Conservation (phyloP, 2,329 filamentous ascomycete species). For the Venturia pyrina region DNA sequence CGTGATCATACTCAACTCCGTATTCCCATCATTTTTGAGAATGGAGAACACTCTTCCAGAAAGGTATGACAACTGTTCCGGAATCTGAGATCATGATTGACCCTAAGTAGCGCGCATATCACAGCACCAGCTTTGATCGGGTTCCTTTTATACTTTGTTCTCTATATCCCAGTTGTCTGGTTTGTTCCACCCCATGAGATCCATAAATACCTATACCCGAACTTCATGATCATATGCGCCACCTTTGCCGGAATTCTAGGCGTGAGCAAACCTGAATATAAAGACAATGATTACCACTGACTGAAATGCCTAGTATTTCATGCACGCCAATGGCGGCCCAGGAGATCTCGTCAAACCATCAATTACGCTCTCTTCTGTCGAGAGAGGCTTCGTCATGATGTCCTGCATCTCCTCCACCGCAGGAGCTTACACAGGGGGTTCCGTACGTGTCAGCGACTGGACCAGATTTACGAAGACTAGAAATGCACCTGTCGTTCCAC, state of each 20-base stretch:
- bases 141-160: slow-evolving; percentile 15
- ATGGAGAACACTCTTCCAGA: slow-evolving; percentile 19
- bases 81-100: not conserved
- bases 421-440: slow-evolving; percentile 15
- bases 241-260: slow-evolving; percentile 15
- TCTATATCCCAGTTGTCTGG: slow-evolving; percentile 15
- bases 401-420: slow-evolving; percentile 13
- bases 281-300: not conserved
- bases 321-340: slow-evolving; percentile 12
- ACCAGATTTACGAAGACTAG: slow-evolving; percentile 17
- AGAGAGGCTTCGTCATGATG: slow-evolving; percentile 15
- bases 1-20: slow-evolving; percentile 16
- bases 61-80: not conserved
- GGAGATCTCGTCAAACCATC: slow-evolving; percentile 14
- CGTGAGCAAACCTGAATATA: not conserved
- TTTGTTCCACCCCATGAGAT: slow-evolving; percentile 16
- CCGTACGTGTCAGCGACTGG: slow-evolving; percentile 16
- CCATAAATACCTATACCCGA: slow-evolving; percentile 14
- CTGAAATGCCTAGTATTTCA: not conserved
- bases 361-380: slow-evolving; percentile 7
- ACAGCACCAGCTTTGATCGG: slow-evolving; percentile 15
- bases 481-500: slow-evolving; percentile 14
- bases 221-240: slow-evolving; percentile 13
- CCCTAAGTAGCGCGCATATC: slow-evolving; percentile 11
- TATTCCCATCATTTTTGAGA: slow-evolving; percentile 16